A percentile compares a stretch with the other conserved stretches of the same genome.
Conservation (phyloP, 139 green algal genomes). For the Closterium sp. region DNA sequence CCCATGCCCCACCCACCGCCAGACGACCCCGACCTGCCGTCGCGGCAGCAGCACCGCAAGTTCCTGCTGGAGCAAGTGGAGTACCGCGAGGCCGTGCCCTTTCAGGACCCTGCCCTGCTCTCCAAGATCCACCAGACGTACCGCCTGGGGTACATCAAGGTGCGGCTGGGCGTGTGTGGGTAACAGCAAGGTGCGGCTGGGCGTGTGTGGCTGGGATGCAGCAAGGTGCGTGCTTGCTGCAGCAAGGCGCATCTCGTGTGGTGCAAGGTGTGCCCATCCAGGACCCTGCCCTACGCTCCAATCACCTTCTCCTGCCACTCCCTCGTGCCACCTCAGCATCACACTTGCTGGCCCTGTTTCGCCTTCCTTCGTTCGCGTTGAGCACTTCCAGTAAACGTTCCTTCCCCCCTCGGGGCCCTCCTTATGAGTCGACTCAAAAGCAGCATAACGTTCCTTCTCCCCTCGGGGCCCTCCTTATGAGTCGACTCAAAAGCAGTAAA, state of each 20-base stretch:
- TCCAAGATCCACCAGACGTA: slow-evolving; percentile 96
- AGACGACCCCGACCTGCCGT: slow-evolving; percentile 46
- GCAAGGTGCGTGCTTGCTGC: slow-evolving; percentile 52
- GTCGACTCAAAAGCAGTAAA: too few relatives aligned
- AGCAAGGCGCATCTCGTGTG: too few relatives aligned
- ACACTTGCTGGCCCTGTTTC: too few relatives aligned
- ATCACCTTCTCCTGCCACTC: too few relatives aligned
- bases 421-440: too few relatives aligned
- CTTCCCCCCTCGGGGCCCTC: too few relatives aligned
- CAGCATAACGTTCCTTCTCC: too few relatives aligned
- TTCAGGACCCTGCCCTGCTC: slow-evolving; percentile 60
- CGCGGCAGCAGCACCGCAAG: slow-evolving; percentile 74
- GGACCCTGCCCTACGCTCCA: not conserved
- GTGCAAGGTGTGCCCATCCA: not conserved
- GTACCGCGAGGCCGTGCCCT: slow-evolving; percentile 54
- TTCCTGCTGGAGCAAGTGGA: slow-evolving; percentile 67
- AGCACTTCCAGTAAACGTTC: too few relatives aligned
- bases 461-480: too few relatives aligned
- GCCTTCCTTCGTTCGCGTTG: too few relatives aligned
- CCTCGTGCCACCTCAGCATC: too few relatives aligned
- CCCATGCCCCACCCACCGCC: not conserved
- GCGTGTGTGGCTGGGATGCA: slow-evolving; percentile 47
- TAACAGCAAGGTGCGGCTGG: slow-evolving; percentile 1
- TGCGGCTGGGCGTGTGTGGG: slow-evolving; percentile 2
- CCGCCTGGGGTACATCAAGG: slow-evolving; percentile 63